phyloP scores from a whole-genome alignment of 163 green algal species.

The Coccomyxa subellipsoidea region DNA sequence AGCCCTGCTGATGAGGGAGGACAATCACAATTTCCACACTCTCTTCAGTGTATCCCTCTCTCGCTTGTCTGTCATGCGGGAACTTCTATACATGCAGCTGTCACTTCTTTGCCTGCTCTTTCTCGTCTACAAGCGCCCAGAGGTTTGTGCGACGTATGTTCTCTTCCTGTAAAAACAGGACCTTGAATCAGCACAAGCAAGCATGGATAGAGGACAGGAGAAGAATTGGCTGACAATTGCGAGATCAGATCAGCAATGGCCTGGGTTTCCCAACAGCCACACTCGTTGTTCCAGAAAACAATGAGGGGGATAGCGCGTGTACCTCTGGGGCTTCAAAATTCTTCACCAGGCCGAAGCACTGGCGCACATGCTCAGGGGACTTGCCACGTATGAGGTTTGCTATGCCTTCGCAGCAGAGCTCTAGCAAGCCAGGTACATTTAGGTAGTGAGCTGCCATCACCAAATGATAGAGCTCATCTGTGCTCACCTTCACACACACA shows the following conservation, averaged over 20 bases:
- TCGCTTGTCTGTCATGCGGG: too few species aligned
- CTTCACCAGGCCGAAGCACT: neutral
- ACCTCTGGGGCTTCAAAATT: neutral
- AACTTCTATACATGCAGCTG: too few species aligned
- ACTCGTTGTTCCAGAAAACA: neutral
- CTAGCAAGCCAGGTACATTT: conserved; percentile 96
- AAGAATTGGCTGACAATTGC: neutral
- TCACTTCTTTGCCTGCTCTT: neutral
- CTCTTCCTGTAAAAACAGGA: neutral
- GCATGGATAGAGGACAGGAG: neutral
- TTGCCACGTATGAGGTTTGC: conserved; percentile 98
- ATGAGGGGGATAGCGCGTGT: neutral
- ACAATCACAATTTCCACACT: too few species aligned
- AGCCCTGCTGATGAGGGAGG: too few species aligned
- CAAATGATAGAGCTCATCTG: conserved; percentile 18
- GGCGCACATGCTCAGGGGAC: conserved; percentile 52
- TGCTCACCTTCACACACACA: conserved; percentile 16
- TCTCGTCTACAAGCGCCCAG: neutral
- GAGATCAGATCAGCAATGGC: neutral
- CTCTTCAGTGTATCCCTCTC: too few species aligned
- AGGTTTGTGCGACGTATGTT: neutral
- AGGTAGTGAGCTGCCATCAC: conserved; percentile 94
- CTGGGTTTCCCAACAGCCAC: neutral
- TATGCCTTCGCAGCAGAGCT: conserved; percentile 94
- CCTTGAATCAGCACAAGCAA: neutral